phyloP scores from a whole-genome alignment of 176 grass and related monocot species.

The Carex parvula region DNA sequence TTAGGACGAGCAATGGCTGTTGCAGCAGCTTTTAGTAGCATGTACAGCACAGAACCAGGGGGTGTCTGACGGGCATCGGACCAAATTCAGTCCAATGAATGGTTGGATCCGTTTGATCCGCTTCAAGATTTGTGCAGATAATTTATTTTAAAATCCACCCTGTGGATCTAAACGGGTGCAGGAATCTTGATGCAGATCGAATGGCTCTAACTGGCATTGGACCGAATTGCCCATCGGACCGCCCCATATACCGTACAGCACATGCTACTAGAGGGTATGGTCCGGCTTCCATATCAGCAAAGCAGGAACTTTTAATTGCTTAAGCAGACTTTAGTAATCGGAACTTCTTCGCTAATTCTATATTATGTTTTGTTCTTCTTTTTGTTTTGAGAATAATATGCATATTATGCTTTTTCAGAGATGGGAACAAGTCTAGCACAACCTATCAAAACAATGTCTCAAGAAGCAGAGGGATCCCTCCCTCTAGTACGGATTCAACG shows the following conservation, averaged over 20 bases:
- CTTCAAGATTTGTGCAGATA: too few species aligned
- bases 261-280: not conserved
- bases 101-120: too few species aligned
- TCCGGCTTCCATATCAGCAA: not conserved
- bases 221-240: too few species aligned
- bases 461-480: constrained; percentile 36
- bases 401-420: constrained; percentile 19
- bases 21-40: not conserved
- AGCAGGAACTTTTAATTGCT: not conserved
- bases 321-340: not conserved
- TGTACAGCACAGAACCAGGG: not conserved
- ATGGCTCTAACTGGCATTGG: too few species aligned
- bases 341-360: not conserved
- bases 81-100: too few species aligned
- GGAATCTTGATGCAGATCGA: too few species aligned
- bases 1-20: not conserved
- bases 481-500: constrained; percentile 23
- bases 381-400: not conserved
- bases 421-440: not conserved
- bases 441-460: constrained; percentile 17
- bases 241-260: not conserved
- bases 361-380: not conserved
- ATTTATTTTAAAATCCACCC: too few species aligned
- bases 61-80: too few species aligned
- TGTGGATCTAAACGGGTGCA: too few species aligned